Evolutionary conservation across 768 basidiomycete species (phyloP).

Genomic region (Omphalotus guepiniiformis): DNA sequence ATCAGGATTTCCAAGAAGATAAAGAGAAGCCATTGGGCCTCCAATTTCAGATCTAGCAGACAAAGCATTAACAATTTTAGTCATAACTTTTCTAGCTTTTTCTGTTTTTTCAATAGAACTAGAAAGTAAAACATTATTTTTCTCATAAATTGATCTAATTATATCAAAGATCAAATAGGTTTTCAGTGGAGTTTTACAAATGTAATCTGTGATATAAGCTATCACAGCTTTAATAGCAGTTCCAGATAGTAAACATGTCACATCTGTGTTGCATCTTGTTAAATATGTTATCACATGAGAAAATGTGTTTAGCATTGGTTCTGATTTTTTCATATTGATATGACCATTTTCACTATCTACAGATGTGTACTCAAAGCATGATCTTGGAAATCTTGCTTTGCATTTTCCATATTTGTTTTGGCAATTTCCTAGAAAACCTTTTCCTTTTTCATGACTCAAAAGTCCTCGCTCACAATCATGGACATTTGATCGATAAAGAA

Average conservation of each 20-base stretch:
- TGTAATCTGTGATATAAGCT: conserved; percentile 14
- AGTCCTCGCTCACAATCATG: neutral
- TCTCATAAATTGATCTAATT: neutral
- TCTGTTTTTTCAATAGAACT: neutral
- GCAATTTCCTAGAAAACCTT: neutral
- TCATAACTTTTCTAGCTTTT: conserved; percentile 13
- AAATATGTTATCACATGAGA: neutral
- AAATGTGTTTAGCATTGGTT: conserved; percentile 5
- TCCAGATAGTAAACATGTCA: conserved; percentile 12
- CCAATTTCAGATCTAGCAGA: conserved; percentile 15
- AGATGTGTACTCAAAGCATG: neutral
- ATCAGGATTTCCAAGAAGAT: conserved; percentile 10
- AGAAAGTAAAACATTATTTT: neutral
- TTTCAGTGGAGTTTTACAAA: conserved; percentile 11
- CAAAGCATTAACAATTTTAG: conserved; percentile 19
- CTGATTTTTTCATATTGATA: conserved; percentile 3
- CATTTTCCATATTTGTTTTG: neutral
- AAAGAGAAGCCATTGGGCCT: conserved; percentile 11
- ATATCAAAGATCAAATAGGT: conserved; percentile 8
- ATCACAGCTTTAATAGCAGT: conserved; percentile 13
- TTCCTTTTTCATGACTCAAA: neutral
- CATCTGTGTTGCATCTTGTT: conserved; percentile 2
- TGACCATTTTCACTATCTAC: neutral
- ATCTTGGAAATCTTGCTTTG: neutral
- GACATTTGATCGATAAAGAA: neutral